Evolutionary conservation across 495 filamentous ascomycete species (phyloP).

Genomic region (Penicillium verhagenii): DNA sequence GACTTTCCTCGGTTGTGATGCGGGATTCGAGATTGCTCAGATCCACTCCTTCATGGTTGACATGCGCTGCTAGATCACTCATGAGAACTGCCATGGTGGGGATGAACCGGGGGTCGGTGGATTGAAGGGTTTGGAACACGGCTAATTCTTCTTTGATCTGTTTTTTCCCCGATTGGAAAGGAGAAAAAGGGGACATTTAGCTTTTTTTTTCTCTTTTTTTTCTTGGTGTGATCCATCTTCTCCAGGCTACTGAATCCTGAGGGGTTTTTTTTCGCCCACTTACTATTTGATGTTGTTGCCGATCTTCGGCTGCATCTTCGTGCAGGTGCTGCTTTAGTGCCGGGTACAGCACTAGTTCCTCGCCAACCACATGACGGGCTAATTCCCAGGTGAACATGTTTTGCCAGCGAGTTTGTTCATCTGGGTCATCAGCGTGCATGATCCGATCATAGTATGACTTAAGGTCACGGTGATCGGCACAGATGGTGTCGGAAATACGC

Average conservation of each 20-base stretch:
- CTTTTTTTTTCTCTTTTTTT: conserved; percentile 23
- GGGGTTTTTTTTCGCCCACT: conserved; percentile 2
- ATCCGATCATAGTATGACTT: conserved; percentile 57
- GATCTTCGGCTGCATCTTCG: conserved; percentile 52
- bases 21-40: conserved; percentile 50
- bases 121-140: conserved; percentile 54
- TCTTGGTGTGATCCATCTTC: no score
- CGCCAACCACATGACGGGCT: conserved; percentile 60
- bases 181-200: no score
- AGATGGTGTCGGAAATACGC: conserved; percentile 22
- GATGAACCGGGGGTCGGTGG: conserved; percentile 47
- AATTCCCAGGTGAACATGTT: conserved; percentile 71
- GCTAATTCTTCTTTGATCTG: conserved; percentile 65
- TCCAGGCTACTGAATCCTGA: no score
- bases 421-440: conserved; percentile 44
- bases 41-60: conserved; percentile 58
- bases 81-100: conserved; percentile 54
- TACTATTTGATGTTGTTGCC: conserved; percentile 55
- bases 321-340: conserved; percentile 58
- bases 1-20: conserved; percentile 39
- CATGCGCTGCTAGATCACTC: conserved; percentile 51
- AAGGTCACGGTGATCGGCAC: conserved; percentile 59
- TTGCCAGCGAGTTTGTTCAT: conserved; percentile 53
- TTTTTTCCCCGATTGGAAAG: no score
- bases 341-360: conserved; percentile 69